Evolutionary conservation across 306 rosid species (phyloP).

Genomic region (Fragaria iinumae): DNA sequence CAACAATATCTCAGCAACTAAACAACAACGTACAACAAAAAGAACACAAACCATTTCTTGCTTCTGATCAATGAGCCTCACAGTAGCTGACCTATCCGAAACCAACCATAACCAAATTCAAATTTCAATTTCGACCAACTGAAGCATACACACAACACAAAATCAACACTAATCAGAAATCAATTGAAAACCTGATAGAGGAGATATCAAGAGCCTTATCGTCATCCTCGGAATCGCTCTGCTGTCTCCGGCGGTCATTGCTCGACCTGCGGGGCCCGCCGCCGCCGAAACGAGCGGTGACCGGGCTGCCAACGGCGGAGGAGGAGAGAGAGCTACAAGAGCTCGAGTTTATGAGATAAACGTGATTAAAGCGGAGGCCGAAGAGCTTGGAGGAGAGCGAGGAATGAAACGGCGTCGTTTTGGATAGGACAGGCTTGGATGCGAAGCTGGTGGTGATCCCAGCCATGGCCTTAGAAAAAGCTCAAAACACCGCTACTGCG

Average conservation of each 20-base stretch:
- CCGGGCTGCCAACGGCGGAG: constrained; percentile 19
- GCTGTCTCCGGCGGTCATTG: constrained; percentile 33
- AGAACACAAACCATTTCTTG: constrained; percentile 81
- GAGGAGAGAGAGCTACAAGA: constrained; percentile 28
- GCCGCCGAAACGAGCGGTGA: constrained; percentile 56
- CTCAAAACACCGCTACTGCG: not conserved
- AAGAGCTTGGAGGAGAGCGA: constrained; percentile 53
- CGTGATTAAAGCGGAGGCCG: constrained; percentile 39
- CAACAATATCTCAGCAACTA: not conserved
- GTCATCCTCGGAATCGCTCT: constrained; percentile 47
- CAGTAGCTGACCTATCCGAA: constrained; percentile 70
- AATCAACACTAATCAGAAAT: not conserved
- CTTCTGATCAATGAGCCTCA: constrained; percentile 80
- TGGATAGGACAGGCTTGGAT: constrained; percentile 34
- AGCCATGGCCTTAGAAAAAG: constrained; percentile 50
- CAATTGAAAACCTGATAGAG: constrained; percentile 43
- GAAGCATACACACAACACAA: not conserved
- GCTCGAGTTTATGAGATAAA: constrained; percentile 30
- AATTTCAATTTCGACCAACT: constrained; percentile 1
- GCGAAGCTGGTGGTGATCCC: constrained; percentile 60
- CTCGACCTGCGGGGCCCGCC: constrained; percentile 45
- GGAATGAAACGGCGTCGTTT: constrained; percentile 31
- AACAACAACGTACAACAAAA: not conserved
- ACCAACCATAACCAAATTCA: constrained; percentile 24
- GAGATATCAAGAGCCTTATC: constrained; percentile 58